Evolutionary conservation across 305 asterid genomes (phyloP), one percentile per base, ranked within the genome.

Genomic region (Withania somnifera): DNA sequence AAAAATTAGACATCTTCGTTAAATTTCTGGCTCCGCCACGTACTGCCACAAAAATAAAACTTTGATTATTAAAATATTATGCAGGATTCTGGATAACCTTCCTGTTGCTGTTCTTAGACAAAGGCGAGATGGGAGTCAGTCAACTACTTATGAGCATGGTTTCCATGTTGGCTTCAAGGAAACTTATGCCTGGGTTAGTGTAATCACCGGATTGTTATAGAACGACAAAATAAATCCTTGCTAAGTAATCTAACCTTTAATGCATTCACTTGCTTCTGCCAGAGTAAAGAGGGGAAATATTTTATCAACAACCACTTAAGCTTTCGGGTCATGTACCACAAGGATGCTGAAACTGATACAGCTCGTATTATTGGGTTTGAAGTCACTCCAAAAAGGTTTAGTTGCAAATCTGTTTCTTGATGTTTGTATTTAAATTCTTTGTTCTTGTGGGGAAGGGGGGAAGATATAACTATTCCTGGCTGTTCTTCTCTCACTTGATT

Each of bases 351-450:
- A 47, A 85, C 91, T 64, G 98, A 91, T 53, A 84, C 92, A 71
- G 95, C 98, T 82, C 92, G 99, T 66, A 94, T 95, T 84, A 98
- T 95, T 86, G 99, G 99, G 28, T 95, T 95, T 90, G 98, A 95
- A 88, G 98, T 95, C 81, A 86, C 92, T 81, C 97, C 99, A n/a
- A 85, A 85, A 91, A 95, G 99, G 98, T 95, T 63, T 36, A 84
- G 51, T 38, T 58, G 75, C 75, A 58, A 22, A 79, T 75, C 38
- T 24, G 75, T 24, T 58, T 38, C 68, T 61, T 79, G 19, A 56
- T 78, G 56, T 28, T 38, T 75, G 79, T 75, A 26, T 45, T 75
- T 28, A 50, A 13, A 8, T 8, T 14, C 7, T 34, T 0, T 0
- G 17, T 26, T 53, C n/a, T 2, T n/a, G n/a, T n/a, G n/a, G n/a